Evolutionary conservation across 805 yeast species (phyloP), one percentile per base, ranked within the genome.

Genomic region (Saccharomycopsis amapae): DNA sequence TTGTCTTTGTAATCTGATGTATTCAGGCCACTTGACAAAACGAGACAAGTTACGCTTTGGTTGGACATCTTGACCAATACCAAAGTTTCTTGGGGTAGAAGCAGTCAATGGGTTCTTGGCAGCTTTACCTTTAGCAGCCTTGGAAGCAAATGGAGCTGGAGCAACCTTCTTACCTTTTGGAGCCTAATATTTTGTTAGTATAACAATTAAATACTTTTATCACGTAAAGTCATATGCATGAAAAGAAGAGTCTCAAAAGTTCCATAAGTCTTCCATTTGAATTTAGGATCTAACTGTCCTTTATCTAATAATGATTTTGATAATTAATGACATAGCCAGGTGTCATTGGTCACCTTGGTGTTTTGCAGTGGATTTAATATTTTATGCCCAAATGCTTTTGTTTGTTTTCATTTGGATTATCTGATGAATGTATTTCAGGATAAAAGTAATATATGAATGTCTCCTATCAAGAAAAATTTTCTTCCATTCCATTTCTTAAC

Each of bases 11-110:
- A 93, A 78, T 76, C 95, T 86, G 61, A 90, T 94, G 70, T 90
- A 88, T 74, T 84, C 93, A 68, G 98, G 98, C 98, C 98, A 93
- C 75, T 85, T 93, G 67, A 90, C 97, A 71, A 85, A 89, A 74
- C 97, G 88, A 53, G 95, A 76, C 67, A 93, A 80, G 82, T 93
- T 86, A 75, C 90, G 82, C 79, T 83, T 87, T 70, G 88, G 95
- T 75, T 90, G 97, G 62, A 90, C 64, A 58, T 82, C 75, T 78
- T 93, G 97, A 64, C 98, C 98, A 63, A 93, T 83, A 73, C 97
- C 97, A 66, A 81, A 90, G 76, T 79, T 82, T 76, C 81, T 83
- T 70, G 96, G 95, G 58, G 87, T 76, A 55, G 95, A 72, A 71
- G 85, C 94, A 65, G 86, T 71, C 68, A 89, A 76, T 62, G 96